Evolutionary conservation across 1,139 yeast genomes (phyloP).

Genomic region (Suhomyces wounanorum): DNA sequence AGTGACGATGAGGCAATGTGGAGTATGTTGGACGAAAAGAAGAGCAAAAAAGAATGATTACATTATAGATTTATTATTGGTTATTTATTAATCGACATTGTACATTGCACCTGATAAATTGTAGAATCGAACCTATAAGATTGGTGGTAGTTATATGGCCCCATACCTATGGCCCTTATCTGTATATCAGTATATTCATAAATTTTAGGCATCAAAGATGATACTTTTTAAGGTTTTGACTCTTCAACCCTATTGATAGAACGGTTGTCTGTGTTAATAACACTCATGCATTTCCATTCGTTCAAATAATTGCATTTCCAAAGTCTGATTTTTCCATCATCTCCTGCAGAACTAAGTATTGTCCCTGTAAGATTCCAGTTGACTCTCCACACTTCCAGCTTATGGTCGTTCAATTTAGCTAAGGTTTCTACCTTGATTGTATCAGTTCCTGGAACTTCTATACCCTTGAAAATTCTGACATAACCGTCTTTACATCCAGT

Average conservation of each 20-base stretch:
- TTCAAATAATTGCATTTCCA: slow-evolving; percentile 89
- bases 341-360: slow-evolving; percentile 89
- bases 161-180: background rate
- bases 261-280: slow-evolving; percentile 66
- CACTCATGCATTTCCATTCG: slow-evolving; percentile 91
- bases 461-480: slow-evolving; percentile 79
- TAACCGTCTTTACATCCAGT: slow-evolving; percentile 96
- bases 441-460: slow-evolving; percentile 39
- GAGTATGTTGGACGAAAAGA: slow-evolving; percentile 36
- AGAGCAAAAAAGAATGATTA: slow-evolving; percentile 24
- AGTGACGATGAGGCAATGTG: slow-evolving; percentile 44
- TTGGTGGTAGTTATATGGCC: no score
- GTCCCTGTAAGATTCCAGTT: slow-evolving; percentile 96
- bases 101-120: background rate
- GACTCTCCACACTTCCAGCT: slow-evolving; percentile 93
- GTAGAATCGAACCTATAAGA: background rate
- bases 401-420: slow-evolving; percentile 64
- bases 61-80: no score
- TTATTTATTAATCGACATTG: background rate
- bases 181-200: background rate
- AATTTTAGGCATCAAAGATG: background rate
- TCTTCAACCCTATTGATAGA: slow-evolving; percentile 4
- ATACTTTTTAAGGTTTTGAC: background rate
- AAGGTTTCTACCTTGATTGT: slow-evolving; percentile 37
- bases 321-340: slow-evolving; percentile 86